These are phyloP conservation scores for Gaertneriomyces semiglobifer DNA, from an alignment of 192 early-diverging fungal genomes.

Conservation along the genomic window DNA sequence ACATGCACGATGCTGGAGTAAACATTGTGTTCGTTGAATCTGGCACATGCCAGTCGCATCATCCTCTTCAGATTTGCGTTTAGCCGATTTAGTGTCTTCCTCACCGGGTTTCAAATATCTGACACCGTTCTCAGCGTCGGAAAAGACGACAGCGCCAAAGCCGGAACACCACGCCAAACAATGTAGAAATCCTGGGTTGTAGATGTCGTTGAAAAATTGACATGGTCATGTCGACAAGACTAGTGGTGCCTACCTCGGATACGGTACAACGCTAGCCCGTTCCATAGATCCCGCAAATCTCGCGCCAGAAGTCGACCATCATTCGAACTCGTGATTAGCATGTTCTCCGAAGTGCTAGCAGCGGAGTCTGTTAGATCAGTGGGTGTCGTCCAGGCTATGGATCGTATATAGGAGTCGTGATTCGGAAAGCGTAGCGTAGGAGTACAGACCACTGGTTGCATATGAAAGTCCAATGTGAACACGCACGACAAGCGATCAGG, in stretches of 20 bases:
- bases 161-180: too few relatives aligned
- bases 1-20: conserved; percentile 12
- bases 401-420: conserved; percentile 28
- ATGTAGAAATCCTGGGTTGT: too few relatives aligned
- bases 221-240: too few relatives aligned
- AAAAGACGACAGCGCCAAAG: conserved; percentile 11
- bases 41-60: background rate
- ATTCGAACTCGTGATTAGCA: conserved; percentile 17
- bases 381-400: conserved; percentile 3
- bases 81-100: conserved; percentile 14
- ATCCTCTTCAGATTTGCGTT: conserved; percentile 10
- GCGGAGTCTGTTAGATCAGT: background rate
- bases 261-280: conserved; percentile 18
- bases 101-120: conserved; percentile 25
- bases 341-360: background rate
- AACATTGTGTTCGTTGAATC: background rate
- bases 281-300: conserved; percentile 39
- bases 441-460: too few relatives aligned
- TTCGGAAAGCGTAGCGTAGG: conserved; percentile 28
- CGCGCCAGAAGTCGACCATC: conserved; percentile 31
- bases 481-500: too few relatives aligned
- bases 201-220: too few relatives aligned
- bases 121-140: conserved; percentile 31
- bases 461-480: too few relatives aligned
- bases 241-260: conserved; percentile 25